Percentiles rank a stretch among this genome's conserved stretches.
Evolutionary conservation across 257 asterid genomes (phyloP).

Genomic region (Nemophila menziesii): DNA sequence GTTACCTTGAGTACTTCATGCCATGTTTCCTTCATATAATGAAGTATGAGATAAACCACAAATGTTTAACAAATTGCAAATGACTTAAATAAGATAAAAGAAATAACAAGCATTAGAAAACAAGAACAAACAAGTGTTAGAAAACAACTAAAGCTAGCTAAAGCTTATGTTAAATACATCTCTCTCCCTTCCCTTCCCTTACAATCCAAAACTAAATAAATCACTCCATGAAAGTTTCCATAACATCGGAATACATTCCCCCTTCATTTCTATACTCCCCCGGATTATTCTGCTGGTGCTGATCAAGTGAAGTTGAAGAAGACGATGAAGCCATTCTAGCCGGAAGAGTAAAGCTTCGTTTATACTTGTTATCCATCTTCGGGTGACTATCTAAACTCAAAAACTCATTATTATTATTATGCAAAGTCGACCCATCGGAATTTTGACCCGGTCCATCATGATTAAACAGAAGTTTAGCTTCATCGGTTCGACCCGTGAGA

Average conservation of each 20-base stretch:
- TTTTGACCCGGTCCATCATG: constrained; percentile 42
- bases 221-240: constrained; percentile 88
- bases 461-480: constrained; percentile 58
- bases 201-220: constrained; percentile 5
- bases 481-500: constrained; percentile 57
- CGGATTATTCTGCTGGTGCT: constrained; percentile 34
- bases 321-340: constrained; percentile 72
- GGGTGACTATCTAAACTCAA: constrained; percentile 69
- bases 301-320: constrained; percentile 65
- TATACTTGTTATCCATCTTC: constrained; percentile 64
- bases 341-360: constrained; percentile 81
- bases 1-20: not conserved
- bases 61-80: constrained; percentile 7
- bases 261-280: constrained; percentile 64
- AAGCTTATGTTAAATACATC: constrained; percentile 29
- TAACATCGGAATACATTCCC: constrained; percentile 74
- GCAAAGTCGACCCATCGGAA: constrained; percentile 28
- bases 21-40: not conserved
- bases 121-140: constrained; percentile 15
- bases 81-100: constrained; percentile 11
- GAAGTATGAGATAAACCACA: constrained; percentile 2
- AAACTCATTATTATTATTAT: constrained; percentile 39
- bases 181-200: constrained; percentile 8
- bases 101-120: constrained; percentile 18
- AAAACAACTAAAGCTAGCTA: constrained; percentile 14